A percentile compares a stretch with the other conserved stretches of the same genome.
Conservation (phyloP, 176 grass and related monocot species). For the Oryza nivara region DNA sequence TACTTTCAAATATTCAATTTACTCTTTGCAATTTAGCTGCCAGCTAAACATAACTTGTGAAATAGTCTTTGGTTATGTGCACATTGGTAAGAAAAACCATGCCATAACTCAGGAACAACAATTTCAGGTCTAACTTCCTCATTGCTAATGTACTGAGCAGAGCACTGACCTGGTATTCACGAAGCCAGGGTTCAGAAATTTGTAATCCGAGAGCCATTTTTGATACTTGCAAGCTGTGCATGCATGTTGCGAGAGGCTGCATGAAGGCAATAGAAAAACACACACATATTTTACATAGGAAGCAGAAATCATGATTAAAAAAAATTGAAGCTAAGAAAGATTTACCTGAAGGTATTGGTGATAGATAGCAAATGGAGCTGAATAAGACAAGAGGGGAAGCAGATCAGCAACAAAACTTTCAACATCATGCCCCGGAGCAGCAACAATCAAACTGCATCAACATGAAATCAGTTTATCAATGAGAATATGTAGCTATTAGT, state of each 20-base stretch:
- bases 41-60: neutral
- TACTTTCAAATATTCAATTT: neutral
- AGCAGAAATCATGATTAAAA: slow-evolving; percentile 8
- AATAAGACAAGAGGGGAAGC: slow-evolving; percentile 84
- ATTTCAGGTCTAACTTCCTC: neutral
- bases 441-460: slow-evolving; percentile 85
- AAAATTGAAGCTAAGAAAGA: neutral
- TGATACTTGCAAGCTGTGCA: slow-evolving; percentile 78
- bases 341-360: slow-evolving; percentile 90
- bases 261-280: slow-evolving; percentile 31
- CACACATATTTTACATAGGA: slow-evolving; percentile 8
- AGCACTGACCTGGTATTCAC: slow-evolving; percentile 88
- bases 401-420: slow-evolving; percentile 70
- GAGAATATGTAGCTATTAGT: slow-evolving; percentile 5
- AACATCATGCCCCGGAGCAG: slow-evolving; percentile 75
- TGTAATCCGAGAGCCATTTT: slow-evolving; percentile 83
- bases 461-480: slow-evolving; percentile 28
- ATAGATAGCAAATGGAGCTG: slow-evolving; percentile 91
- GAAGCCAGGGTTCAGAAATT: slow-evolving; percentile 94
- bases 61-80: neutral
- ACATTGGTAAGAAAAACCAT: neutral
- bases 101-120: neutral
- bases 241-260: slow-evolving; percentile 89
- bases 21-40: neutral
- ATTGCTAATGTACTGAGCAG: neutral